phyloP scores from a whole-genome alignment of 2,329 filamentous ascomycete species.

The Fusarium anthophilum region DNA sequence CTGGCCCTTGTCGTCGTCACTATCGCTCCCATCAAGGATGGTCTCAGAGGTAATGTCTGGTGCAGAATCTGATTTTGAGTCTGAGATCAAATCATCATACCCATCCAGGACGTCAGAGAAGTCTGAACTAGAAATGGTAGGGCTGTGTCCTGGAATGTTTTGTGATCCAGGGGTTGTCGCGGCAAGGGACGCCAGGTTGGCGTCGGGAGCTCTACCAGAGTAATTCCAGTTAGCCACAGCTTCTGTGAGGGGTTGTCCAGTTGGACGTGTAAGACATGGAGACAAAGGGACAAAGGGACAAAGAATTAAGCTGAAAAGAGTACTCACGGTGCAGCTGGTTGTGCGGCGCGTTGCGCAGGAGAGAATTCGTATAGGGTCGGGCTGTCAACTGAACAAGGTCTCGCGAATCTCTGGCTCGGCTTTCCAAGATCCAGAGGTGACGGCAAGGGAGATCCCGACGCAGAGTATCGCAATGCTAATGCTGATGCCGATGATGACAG shows the following conservation, averaged over 20 bases:
- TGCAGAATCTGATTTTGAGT: constrained; percentile 42
- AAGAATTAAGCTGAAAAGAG: neutral
- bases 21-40: constrained; percentile 37
- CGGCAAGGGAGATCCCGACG: constrained; percentile 39
- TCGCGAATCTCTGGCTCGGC: constrained; percentile 64
- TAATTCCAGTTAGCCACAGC: constrained; percentile 43
- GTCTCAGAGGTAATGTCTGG: constrained; percentile 41
- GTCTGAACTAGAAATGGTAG: constrained; percentile 56
- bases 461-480: constrained; percentile 40
- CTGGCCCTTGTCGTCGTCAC: constrained; percentile 40
- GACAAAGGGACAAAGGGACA: constrained; percentile 8
- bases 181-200: constrained; percentile 39
- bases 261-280: constrained; percentile 12
- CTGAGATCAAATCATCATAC: constrained; percentile 55
- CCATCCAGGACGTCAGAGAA: constrained; percentile 55
- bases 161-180: constrained; percentile 41
- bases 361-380: constrained; percentile 71
- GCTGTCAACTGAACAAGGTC: constrained; percentile 66
- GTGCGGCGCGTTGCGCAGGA: constrained; percentile 31
- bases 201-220: constrained; percentile 38
- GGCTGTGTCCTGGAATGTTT: constrained; percentile 54
- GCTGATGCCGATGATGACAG: constrained; percentile 59
- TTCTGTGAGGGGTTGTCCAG: constrained; percentile 11
- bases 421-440: constrained; percentile 54
- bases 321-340: constrained; percentile 43